Evolutionary conservation across 1,284 basidiomycete genomes (phyloP), one percentile per base, ranked within the genome.

Genomic region (Microbotryum scabiosae): DNA sequence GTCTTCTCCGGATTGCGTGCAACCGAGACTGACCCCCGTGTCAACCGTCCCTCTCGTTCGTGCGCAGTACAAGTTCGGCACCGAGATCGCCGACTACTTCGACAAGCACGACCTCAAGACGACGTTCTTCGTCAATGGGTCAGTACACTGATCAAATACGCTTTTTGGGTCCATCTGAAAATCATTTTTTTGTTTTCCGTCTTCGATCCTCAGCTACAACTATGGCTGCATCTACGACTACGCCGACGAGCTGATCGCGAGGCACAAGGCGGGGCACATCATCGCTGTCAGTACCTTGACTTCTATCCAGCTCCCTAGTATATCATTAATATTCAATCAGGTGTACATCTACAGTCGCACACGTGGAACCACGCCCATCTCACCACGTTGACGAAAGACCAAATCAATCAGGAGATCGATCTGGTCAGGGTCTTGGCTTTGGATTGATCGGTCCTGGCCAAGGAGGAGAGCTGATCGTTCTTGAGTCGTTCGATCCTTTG

Each of bases 221-320:
- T 67, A 59, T 49, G 68, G 41, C 10, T 72, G 72, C 55, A 69
- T 72, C 30, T 73, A 72, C 59, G 67, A 72, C 56, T n/a, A 63
- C 12, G 64, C 66, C 5, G 68, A 69, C 18, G 61, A 62, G 12
- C 51, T 73, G 16, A 51, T 60, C 4, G 53, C 57, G 20, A 57
- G 67, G 2, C 72, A 69, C 57, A 61, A 63, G 16, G 57, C 56
- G 0, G 74, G 74, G 1, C 74, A 75, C 57, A 53, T 70, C 43
- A 70, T 74, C 41, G 74, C 14, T 16, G 36, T 41, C 36, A 66
- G 4, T 70, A 59, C 10, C 69, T 71, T 54, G 70, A 63, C 2
- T 70, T 67, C 71, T 45, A 56, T 18, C 70, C 70, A 56, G 28
- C 63, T 51, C 36, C 28, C 1, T 30, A 30, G 10, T 9, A 30